Base-by-base conservation (phyloP, 257 asterid species). In the Linderniella brevidens region DNA sequence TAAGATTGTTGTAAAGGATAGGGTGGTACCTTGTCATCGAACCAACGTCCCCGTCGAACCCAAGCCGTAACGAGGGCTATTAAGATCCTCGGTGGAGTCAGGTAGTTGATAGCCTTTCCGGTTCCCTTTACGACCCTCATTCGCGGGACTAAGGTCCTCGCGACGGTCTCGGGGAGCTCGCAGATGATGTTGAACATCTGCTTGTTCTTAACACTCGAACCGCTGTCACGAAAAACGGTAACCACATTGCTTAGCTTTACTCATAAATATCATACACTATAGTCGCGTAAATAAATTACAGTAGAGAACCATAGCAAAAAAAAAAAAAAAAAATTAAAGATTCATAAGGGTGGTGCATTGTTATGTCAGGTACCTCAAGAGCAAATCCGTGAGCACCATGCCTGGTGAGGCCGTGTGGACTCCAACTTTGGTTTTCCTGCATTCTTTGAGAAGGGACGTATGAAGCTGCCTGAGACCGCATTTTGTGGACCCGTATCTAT, bases 331-430 rank as follows among this genome's bases (percentile, higher is more conserved):
- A n/a, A n/a, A n/a, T n/a, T n/a, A n/a, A n/a, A n/a, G n/a, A n/a
- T n/a, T n/a, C n/a, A n/a, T n/a, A n/a, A 6, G 42, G 39, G 42
- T 25, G 44, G 39, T 18, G 14, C 36, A 16, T 56, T 62, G 57
- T 36, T 41, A 51, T 39, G 42, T 49, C 36, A 41, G 32, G 3
- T 72, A 88, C 98, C 98, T 88, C 53, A 88, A 64, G 37, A 88
- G 69, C 68, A 88, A 72, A 59, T 84, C 98, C 6, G 98, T 88
- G 45, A 88, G 75, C 49, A 88, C 98, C 98, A 88, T 88, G 80
- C 98, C 98, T 4, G 98, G 98, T 35, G 98, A 88, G 63, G 98
- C 98, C 18, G 95, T 84, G 70, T 88, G 98, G 52, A 88, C 82
- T 55, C 98, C 95, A 20, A 80, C 93, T 63, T 84, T 84, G 19